A percentile compares a stretch with the other conserved stretches of the same genome.
Conservation (phyloP, 805 yeast genomes). For the Candida sakaeoensis region DNA sequence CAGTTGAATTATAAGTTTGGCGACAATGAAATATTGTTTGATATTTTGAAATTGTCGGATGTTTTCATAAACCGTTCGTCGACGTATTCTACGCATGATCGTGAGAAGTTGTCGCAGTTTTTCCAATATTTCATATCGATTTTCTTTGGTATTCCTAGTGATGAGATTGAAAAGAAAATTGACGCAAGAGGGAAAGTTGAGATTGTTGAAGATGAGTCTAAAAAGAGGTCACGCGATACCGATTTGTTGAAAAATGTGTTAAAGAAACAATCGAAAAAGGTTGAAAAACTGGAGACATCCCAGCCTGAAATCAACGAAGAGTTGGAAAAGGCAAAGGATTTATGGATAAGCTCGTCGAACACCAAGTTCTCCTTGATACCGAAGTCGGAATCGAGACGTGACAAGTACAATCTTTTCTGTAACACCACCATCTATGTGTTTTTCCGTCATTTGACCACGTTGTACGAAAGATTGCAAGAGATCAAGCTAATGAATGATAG, state of each 20-base stretch:
- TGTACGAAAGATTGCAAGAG: conserved; percentile 77
- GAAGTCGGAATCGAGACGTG: conserved; percentile 36
- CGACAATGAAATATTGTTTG: conserved; percentile 69
- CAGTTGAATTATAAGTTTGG: conserved; percentile 59
- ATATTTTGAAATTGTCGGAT: conserved; percentile 64
- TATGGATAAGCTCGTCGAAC: conserved; percentile 40
- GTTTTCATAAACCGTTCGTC: conserved; percentile 66
- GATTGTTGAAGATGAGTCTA: conserved; percentile 21
- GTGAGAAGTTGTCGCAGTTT: conserved; percentile 70
- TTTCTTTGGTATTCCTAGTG: conserved; percentile 62
- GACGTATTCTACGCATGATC: conserved; percentile 74
- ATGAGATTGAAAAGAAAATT: conserved; percentile 42
- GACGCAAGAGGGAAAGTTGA: conserved; percentile 12
- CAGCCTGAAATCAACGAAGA: conserved; percentile 24
- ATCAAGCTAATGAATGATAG: conserved; percentile 66
- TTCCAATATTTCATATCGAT: conserved; percentile 65
- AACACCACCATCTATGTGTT: conserved; percentile 87
- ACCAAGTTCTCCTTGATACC: conserved; percentile 25
- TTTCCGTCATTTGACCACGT: conserved; percentile 76
- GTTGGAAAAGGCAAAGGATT: conserved; percentile 35
- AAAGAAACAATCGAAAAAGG: conserved; percentile 47
- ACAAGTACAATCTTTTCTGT: conserved; percentile 73
- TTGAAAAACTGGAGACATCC: conserved; percentile 31
- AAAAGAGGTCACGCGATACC: conserved; percentile 50
- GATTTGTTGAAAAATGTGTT: conserved; percentile 60